phyloP scores from a whole-genome alignment of 345 rosid species.

The Corchorus capsularis region DNA sequence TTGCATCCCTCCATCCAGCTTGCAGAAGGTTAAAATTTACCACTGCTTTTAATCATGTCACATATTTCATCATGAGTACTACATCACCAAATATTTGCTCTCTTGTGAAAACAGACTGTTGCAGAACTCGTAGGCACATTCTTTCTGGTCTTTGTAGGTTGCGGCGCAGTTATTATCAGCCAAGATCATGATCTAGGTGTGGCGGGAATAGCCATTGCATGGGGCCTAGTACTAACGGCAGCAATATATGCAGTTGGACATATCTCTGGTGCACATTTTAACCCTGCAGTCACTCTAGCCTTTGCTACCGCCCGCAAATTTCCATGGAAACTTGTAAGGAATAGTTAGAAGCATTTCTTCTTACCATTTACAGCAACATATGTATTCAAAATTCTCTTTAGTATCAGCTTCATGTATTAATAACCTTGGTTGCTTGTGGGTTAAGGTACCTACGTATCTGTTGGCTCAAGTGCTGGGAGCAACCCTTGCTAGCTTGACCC shows the following conservation, averaged over 20 bases:
- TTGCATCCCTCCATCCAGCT: background rate
- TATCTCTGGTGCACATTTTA: conserved; percentile 59
- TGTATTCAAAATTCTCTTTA: background rate
- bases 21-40: background rate
- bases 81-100: background rate
- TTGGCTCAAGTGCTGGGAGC: conserved; percentile 48
- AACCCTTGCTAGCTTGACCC: conserved; percentile 43
- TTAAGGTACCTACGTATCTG: conserved; percentile 44
- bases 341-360: background rate
- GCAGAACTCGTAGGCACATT: conserved; percentile 56
- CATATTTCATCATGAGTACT: background rate
- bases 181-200: conserved; percentile 34
- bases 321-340: conserved; percentile 46
- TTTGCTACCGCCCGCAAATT: conserved; percentile 38
- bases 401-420: background rate
- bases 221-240: conserved; percentile 52
- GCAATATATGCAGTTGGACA: conserved; percentile 47
- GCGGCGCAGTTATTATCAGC: conserved; percentile 42
- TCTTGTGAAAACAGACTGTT: conserved; percentile 28
- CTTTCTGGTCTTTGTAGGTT: conserved; percentile 43
- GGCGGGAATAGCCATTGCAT: conserved; percentile 45
- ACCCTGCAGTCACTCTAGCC: conserved; percentile 52
- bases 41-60: background rate
- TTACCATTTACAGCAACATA: background rate
- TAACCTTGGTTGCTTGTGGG: background rate